These are phyloP conservation scores for Leccinum fibrillosum DNA, from an alignment of 768 basidiomycete species.

Conservation along the genomic window DNA sequence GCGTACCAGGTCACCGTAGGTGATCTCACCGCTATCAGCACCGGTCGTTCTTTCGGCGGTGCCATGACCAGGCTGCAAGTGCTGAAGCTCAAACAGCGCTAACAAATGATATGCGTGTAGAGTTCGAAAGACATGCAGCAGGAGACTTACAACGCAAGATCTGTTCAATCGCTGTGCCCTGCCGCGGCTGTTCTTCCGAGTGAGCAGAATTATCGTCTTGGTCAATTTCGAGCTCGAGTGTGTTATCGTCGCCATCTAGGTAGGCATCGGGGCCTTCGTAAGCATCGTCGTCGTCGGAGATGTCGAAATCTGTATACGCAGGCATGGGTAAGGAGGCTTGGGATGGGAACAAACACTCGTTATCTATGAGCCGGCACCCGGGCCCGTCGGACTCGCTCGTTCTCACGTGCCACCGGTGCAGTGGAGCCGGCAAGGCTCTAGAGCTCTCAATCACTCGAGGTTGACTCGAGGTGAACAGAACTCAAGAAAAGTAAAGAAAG, in stretches of 20 bases:
- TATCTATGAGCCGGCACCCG: not conserved
- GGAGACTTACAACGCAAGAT: constrained; percentile 29
- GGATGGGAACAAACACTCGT: not conserved
- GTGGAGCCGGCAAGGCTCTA: not conserved
- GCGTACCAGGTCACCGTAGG: constrained; percentile 25
- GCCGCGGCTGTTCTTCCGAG: not conserved
- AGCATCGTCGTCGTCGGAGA: constrained; percentile 30
- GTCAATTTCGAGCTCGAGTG: constrained; percentile 32
- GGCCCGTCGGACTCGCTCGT: not conserved
- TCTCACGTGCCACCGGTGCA: constrained; percentile 2
- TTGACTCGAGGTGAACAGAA: not conserved
- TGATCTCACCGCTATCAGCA: constrained; percentile 11
- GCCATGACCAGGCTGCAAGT: constrained; percentile 11
- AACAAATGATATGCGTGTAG: constrained; percentile 2
- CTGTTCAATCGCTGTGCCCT: constrained; percentile 20
- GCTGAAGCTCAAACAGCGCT: constrained; percentile 32
- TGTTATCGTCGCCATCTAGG: constrained; percentile 33
- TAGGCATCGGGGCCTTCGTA: constrained; percentile 35
- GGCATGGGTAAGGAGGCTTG: constrained; percentile 13
- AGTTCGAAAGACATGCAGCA: not conserved
- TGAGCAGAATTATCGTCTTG: constrained; percentile 19
- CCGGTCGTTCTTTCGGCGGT: constrained; percentile 8
- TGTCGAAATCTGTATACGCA: constrained; percentile 18
- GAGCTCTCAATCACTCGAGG: not conserved
- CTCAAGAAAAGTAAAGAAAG: not conserved